These are phyloP conservation scores for Aurantiochytrium sp. DNA, from an alignment of 108 stramenopile species.

Conservation along the genomic window DNA sequence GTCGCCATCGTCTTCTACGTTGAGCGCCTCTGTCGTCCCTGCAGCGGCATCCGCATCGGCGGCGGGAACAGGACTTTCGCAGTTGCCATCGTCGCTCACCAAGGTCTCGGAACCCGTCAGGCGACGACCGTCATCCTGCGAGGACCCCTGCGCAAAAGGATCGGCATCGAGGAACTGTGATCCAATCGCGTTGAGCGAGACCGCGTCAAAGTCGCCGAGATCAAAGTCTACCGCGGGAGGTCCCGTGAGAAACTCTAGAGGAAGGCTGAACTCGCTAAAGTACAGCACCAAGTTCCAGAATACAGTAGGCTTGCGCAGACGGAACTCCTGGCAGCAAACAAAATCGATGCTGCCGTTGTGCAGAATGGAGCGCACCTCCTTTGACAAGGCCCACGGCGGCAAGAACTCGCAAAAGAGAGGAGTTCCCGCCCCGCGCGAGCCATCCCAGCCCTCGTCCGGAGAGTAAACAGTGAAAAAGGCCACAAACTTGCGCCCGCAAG, in stretches of 20 bases:
- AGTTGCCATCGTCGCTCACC: too few species aligned
- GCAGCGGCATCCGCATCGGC: too few species aligned
- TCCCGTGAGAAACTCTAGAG: not conserved
- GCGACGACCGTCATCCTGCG: not conserved
- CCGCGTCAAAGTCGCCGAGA: not conserved
- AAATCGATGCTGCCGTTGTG: not conserved
- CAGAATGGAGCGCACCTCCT: not conserved
- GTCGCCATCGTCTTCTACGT: too few species aligned
- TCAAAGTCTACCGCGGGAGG: not conserved
- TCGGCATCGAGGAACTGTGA: not conserved
- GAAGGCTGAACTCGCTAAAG: slow-evolving; percentile 1
- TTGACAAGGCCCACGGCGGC: not conserved
- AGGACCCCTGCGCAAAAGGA: not conserved
- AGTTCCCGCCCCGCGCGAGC: not conserved
- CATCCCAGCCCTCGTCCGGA: not conserved
- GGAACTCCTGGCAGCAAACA: not conserved
- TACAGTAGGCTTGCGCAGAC: not conserved
- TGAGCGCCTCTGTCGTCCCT: too few species aligned
- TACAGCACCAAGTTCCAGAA: slow-evolving; percentile 18
- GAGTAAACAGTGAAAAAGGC: not conserved
- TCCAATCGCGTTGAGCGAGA: not conserved
- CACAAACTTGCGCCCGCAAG: slow-evolving; percentile 16
- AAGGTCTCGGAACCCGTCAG: too few species aligned
- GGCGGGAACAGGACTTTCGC: too few species aligned
- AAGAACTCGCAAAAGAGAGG: slow-evolving; percentile 2